Base-by-base conservation (phyloP, 371 early-diverging fungal genomes). In the Enterospora canceri region DNA sequence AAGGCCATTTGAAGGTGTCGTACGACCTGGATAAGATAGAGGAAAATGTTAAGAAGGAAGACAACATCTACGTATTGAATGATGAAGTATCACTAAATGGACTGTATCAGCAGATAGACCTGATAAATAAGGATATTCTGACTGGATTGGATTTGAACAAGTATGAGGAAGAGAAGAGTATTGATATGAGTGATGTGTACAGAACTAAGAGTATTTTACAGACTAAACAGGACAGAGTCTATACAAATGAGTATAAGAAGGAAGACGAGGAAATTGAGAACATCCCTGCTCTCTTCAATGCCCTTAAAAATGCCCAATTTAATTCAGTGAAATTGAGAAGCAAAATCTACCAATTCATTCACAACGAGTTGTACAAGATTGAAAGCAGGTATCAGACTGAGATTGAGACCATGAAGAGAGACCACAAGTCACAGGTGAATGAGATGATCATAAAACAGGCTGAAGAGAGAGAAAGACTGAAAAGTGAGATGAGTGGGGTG, bases 321-420 rank as follows among this genome's bases (percentile, higher is more conserved):
- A 62, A 62, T 8, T 24, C 62, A 29, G 15, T 62, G 26, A 58
- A 29, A 35, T 12, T 59, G 23, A 62, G 24, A 62, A 16, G 16
- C 8, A 64, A 64, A 35, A 29, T 64, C 12, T 64, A 12, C 26
- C n/a, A 35, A 34, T 64, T 62, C 8, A 64, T 64, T 8, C 19
- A 64, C 26, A n/a, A 34, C 24, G 64, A 64, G 26, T 23, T 64
- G 8, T 62, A 21, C 3, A 64, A 29, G 19, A 64, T 64, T 19
- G 60, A 64, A 31, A 21, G 40, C 15, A 28, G 35, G 26, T 12
- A 23, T 26, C 8, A 21, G n/a, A 53, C 12, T 15, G 8, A 8
- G 15, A 21, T 15, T 23, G 26, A 53, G 8, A 53, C 5, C n/a
- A 46, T 15, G n/a, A n/a, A 15, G n/a, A 46, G 15, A 46, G 46